phyloP scores from a whole-genome alignment of 2,329 filamentous ascomycete genomes.

The Xylaria polymorpha region DNA sequence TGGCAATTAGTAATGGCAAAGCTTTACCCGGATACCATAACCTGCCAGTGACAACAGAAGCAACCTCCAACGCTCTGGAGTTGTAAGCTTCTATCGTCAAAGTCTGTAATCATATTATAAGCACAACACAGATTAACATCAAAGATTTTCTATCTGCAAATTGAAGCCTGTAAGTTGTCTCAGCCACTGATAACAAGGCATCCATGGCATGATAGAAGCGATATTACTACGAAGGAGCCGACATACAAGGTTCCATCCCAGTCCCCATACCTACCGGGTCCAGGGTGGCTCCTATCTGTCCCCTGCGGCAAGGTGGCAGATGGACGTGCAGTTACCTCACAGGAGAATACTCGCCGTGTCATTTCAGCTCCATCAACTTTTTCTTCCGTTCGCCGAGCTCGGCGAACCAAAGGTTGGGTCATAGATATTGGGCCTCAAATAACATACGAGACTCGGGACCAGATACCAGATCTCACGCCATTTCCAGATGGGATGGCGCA shows the following conservation, averaged over 20 bases:
- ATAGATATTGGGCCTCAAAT: not conserved
- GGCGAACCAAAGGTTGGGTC: not conserved
- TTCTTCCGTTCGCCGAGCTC: not conserved
- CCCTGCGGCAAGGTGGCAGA: not conserved
- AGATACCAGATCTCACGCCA: not conserved
- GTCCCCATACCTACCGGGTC: not conserved
- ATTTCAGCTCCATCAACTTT: not conserved
- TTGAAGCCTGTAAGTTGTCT: not conserved
- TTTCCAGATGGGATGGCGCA: slow-evolving; percentile 11
- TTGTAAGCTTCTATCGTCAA: not conserved
- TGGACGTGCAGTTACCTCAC: not conserved
- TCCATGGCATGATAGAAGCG: not conserved
- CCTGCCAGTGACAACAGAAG: not conserved
- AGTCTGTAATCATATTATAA: not conserved
- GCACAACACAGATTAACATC: not conserved
- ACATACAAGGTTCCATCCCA: not conserved
- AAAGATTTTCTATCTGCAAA: not conserved
- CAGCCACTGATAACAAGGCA: not conserved
- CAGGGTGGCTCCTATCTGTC: not conserved
- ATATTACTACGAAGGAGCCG: not conserved
- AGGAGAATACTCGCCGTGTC: not conserved
- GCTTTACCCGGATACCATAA: not conserved
- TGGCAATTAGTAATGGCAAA: not conserved
- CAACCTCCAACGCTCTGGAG: not conserved
- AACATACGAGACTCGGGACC: not conserved